Conservation (phyloP, 78 protist species). For the Mantamonas sphyraenae region DNA sequence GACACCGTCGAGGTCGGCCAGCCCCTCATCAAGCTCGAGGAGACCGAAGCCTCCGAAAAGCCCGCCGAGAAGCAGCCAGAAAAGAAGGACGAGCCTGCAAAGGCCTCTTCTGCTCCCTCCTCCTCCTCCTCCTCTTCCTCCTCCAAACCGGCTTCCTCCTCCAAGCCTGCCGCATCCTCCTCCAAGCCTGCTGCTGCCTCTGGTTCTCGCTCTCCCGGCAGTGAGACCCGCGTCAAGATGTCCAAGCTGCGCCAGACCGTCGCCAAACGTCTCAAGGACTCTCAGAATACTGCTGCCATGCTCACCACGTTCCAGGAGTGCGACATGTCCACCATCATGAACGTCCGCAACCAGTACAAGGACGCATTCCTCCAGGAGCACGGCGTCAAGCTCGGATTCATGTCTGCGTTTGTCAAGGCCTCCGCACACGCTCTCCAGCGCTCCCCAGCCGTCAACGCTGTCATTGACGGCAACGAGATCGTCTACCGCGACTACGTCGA, state of each 20-base stretch:
- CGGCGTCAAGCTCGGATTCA: conserved; percentile 97
- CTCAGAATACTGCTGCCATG: conserved; percentile 91
- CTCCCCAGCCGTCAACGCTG: conserved; percentile 76
- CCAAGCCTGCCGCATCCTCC: not conserved
- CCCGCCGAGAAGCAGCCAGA: conserved; percentile 10
- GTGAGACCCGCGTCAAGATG: conserved; percentile 61
- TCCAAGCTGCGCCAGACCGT: conserved; percentile 82
- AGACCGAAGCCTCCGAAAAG: conserved; percentile 1
- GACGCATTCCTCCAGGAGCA: conserved; percentile 87
- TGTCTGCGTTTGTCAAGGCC: conserved; percentile 92
- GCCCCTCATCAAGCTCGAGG: conserved; percentile 26
- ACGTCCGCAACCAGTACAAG: conserved; percentile 79
- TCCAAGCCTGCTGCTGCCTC: not conserved
- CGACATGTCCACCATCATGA: conserved; percentile 82
- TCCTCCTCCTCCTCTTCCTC: not conserved
- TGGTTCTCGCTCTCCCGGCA: not conserved
- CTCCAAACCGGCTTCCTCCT: not conserved
- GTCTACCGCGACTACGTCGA: conserved; percentile 85
- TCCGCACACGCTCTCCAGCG: conserved; percentile 77
- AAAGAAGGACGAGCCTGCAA: not conserved
- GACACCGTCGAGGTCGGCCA: conserved; percentile 69
- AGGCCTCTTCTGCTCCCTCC: not conserved
- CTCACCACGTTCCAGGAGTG: conserved; percentile 97
- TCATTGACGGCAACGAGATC: conserved; percentile 73
- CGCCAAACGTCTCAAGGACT: conserved; percentile 89